Evolutionary conservation across 352 stramenopile genomes (phyloP).

Genomic region (Globisporangium sylvaticum): DNA sequence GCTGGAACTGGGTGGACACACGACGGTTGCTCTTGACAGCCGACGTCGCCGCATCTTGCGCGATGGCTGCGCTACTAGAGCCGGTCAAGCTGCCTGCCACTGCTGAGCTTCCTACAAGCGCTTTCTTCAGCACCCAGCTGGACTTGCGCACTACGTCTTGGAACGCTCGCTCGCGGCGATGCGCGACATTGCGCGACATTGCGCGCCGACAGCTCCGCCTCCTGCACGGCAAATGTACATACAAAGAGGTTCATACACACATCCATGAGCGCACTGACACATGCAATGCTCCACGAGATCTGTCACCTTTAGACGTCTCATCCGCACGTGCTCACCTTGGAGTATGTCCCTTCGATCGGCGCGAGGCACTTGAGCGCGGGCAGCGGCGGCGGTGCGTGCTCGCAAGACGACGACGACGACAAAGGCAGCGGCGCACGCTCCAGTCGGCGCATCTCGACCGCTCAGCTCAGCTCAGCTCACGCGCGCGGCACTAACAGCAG

Average conservation of each 20-base stretch:
- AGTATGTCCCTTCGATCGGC: constrained; percentile 35
- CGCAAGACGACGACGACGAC: background rate
- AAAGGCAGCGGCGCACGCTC: background rate
- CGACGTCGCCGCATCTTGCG: background rate
- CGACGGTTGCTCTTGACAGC: constrained; percentile 28
- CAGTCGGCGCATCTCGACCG: background rate
- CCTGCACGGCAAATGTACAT: constrained; percentile 14
- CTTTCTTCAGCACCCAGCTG: constrained; percentile 39
- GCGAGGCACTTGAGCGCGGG: constrained; percentile 30
- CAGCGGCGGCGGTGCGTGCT: constrained; percentile 11
- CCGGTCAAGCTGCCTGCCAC: background rate
- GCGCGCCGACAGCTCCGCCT: constrained; percentile 44
- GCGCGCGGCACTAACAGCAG: no score
- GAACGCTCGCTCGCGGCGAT: constrained; percentile 31
- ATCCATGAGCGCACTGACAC: background rate
- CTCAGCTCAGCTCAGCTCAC: background rate
- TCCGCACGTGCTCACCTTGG: constrained; percentile 16
- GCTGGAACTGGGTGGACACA: constrained; percentile 38
- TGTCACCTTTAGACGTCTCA: background rate
- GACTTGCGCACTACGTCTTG: constrained; percentile 32
- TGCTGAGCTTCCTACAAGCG: constrained; percentile 9
- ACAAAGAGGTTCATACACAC: background rate
- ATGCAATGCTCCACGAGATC: background rate
- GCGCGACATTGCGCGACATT: constrained; percentile 40
- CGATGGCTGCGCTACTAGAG: constrained; percentile 4